phyloP scores from a whole-genome alignment of 1,139 yeast species.

The Pichia sp. region DNA sequence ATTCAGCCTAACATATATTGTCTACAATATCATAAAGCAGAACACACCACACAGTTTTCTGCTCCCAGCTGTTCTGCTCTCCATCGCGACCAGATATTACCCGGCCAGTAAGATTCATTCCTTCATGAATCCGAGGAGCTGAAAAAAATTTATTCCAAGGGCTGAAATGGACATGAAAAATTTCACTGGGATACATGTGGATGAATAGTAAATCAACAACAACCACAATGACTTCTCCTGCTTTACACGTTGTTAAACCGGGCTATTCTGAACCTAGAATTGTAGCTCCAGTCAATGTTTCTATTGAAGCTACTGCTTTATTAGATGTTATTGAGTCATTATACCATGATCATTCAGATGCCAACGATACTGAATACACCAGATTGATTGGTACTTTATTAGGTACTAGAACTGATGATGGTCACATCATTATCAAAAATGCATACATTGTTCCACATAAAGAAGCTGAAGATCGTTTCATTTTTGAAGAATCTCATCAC shows the following conservation, averaged over 20 bases:
- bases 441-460: slow-evolving; percentile 80
- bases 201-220: background rate
- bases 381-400: slow-evolving; percentile 78
- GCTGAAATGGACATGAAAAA: no score
- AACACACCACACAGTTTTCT: no score
- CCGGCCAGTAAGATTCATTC: no score
- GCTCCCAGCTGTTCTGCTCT: no score
- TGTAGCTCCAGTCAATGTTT: slow-evolving; percentile 34
- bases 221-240: slow-evolving; percentile 20
- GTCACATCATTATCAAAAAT: slow-evolving; percentile 65
- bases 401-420: slow-evolving; percentile 81
- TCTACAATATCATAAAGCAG: no score
- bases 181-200: no score
- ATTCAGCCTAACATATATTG: no score
- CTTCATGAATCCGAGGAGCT: no score
- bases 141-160: no score
- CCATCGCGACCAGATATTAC: no score
- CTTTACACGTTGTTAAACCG: slow-evolving; percentile 57
- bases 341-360: slow-evolving; percentile 34
- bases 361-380: slow-evolving; percentile 27
- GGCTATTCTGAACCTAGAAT: slow-evolving; percentile 40
- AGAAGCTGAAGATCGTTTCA: slow-evolving; percentile 68
- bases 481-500: slow-evolving; percentile 70
- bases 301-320: slow-evolving; percentile 61
- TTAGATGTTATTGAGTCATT: slow-evolving; percentile 62